Base-by-base conservation (phyloP, 345 rosid genomes). In the Sisymbrium irio region DNA sequence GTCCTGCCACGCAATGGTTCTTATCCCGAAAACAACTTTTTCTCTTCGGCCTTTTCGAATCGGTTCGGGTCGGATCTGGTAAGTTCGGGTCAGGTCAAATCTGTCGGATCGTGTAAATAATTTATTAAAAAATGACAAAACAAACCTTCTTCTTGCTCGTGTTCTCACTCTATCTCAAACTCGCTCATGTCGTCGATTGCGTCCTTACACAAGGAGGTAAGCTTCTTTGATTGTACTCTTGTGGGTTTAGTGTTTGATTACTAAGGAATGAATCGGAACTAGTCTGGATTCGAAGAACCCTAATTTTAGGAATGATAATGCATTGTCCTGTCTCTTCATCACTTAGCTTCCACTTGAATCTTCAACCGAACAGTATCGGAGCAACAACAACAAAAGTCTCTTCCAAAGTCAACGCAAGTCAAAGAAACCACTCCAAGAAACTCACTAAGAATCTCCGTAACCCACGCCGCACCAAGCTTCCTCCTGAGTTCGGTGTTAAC, bases 401-500 rank as follows among this genome's bases (percentile, higher is more conserved):
- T 3, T 41, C 62, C 4, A 55, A 30, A 28, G 18, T 44, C 54
- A 44, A 27, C 35, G 74, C 76, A 5, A 46, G 36, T 37, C 86
- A 78, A 77, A 82, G 79, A 62, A 69, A 58, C 28, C 71, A 50
- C 35, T 47, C 71, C n/a, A 84, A 73, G 72, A 88, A 81, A 71
- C 77, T 74, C 39, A 80, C 90, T 64, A 87, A 83, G 80, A 91
- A 89, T 77, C 86, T 77, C 39, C 89, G 81, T 27, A 73, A 82
- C 67, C 96, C 91, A 2, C 84, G 95, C 36, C 93, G 88, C 14
- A 39, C 81, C 28, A 86, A 95, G 82, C 88, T 86, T 60, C 97
- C 96, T 65, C 97, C 97, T 4, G 90, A 87, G 4, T 87, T 91
- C 18, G 98, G 99, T 20, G 88, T 89, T 39, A 89, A 88, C 61